phyloP scores from a whole-genome alignment of 2,329 filamentous ascomycete species.

The Penicillium brevicompactum region DNA sequence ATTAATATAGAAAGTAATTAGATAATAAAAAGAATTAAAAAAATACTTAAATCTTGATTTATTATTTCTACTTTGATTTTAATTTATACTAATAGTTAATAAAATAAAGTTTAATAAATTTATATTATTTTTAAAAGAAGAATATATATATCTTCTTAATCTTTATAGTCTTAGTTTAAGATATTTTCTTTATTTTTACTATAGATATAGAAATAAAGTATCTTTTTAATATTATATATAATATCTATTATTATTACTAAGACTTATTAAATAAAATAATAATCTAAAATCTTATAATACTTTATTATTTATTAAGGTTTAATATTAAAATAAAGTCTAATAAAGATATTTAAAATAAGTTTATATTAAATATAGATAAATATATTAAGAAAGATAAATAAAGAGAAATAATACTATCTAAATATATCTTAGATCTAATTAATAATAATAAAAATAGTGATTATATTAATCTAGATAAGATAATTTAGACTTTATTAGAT shows the following conservation, averaged over 20 bases:
- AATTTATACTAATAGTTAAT: not conserved
- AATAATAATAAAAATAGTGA: not conserved
- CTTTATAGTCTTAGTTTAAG: not conserved
- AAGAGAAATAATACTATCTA: not conserved
- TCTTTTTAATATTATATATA: not conserved
- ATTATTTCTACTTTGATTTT: not conserved
- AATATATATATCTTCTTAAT: not conserved
- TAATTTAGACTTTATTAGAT: not conserved
- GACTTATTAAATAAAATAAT: not conserved
- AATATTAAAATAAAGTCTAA: not conserved
- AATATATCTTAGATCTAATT: not conserved
- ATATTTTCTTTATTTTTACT: not conserved
- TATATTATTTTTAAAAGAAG: not conserved
- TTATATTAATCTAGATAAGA: not conserved
- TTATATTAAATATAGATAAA: not conserved
- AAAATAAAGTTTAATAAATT: not conserved
- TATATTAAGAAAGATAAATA: not conserved
- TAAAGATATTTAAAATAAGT: not conserved
- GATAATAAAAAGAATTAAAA: not conserved
- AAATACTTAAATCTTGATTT: not conserved
- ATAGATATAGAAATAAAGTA: not conserved
- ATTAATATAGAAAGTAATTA: not conserved
- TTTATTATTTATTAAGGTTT: no score
- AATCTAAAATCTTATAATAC: no score
- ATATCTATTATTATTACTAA: not conserved